phyloP scores from a whole-genome alignment of 768 basidiomycete genomes.

The Mrakia frigida region DNA sequence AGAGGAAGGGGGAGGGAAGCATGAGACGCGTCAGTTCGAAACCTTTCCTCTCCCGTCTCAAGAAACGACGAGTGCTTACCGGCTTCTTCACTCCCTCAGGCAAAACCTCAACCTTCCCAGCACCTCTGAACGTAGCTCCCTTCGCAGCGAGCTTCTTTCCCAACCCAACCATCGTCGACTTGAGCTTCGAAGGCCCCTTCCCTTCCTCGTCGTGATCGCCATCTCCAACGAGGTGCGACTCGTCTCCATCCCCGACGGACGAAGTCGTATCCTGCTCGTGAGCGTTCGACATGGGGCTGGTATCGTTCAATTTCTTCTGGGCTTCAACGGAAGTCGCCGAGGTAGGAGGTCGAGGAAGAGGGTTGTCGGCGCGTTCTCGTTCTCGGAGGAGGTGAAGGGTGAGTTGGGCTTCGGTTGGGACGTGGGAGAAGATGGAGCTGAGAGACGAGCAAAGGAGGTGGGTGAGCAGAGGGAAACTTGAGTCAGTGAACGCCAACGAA shows the following conservation, averaged over 20 bases:
- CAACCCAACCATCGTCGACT: constrained; percentile 36
- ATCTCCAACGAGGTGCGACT: constrained; percentile 44
- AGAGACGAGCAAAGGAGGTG: neutral
- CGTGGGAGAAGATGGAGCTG: constrained; percentile 44
- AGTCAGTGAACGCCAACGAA: neutral
- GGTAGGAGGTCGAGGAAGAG: constrained; percentile 41
- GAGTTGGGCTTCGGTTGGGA: constrained; percentile 47
- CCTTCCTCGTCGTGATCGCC: constrained; percentile 38
- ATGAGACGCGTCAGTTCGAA: neutral
- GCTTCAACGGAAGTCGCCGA: neutral
- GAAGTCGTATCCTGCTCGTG: constrained; percentile 40
- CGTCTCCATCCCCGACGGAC: constrained; percentile 37
- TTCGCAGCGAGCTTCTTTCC: constrained; percentile 43
- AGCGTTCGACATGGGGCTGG: constrained; percentile 36
- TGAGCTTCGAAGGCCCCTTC: constrained; percentile 39
- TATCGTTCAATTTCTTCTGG: constrained; percentile 41
- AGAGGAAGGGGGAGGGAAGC: neutral
- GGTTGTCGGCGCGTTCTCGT: constrained; percentile 40
- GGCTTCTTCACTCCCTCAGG: constrained; percentile 42
- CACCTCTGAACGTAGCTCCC: constrained; percentile 45
- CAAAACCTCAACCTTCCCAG: constrained; percentile 41
- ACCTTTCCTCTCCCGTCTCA: neutral
- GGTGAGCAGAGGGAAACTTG: neutral
- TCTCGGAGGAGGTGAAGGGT: constrained; percentile 45
- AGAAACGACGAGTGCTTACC: constrained; percentile 35